These are phyloP conservation scores for Jamesozyma spencerorum DNA, from an alignment of 805 yeast genomes.

Conservation along the genomic window DNA sequence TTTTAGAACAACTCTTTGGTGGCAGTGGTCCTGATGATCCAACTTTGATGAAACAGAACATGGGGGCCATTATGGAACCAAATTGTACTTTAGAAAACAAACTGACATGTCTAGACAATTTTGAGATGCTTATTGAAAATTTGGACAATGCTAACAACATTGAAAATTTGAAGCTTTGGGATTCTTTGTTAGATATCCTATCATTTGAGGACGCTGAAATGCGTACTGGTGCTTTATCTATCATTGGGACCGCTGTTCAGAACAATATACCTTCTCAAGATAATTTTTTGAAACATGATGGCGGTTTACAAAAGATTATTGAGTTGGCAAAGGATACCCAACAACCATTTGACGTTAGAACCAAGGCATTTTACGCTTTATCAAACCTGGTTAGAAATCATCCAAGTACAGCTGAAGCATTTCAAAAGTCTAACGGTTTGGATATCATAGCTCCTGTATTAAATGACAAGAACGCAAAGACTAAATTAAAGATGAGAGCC, in stretches of 20 bases:
- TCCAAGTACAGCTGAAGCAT: conserved; percentile 43
- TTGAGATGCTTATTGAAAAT: conserved; percentile 89
- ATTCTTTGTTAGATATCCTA: conserved; percentile 48
- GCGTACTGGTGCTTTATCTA: conserved; percentile 54
- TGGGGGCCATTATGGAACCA: conserved; percentile 47
- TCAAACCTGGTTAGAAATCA: conserved; percentile 68
- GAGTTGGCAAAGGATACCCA: conserved; percentile 29
- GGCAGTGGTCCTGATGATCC: conserved; percentile 76
- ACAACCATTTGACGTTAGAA: conserved; percentile 32
- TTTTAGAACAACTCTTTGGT: conserved; percentile 69
- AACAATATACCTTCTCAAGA: conserved; percentile 73
- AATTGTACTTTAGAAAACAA: conserved; percentile 56
- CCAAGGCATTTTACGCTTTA: conserved; percentile 71
- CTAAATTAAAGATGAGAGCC: conserved; percentile 43
- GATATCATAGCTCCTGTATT: conserved; percentile 33
- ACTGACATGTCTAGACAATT: conserved; percentile 73
- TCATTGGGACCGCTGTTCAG: conserved; percentile 86
- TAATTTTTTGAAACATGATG: conserved; percentile 45
- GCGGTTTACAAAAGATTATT: conserved; percentile 41
- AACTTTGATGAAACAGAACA: conserved; percentile 71
- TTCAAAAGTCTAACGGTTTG: conserved; percentile 59
- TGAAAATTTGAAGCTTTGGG: conserved; percentile 78
- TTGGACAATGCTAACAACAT: conserved; percentile 91
- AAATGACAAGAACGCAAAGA: conserved; percentile 14
- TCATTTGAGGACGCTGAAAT: conserved; percentile 37